Evolutionary conservation across 106 monocot species (phyloP), one percentile per base, ranked within the genome.

Genomic region (Dendrobium chrysotoxum): DNA sequence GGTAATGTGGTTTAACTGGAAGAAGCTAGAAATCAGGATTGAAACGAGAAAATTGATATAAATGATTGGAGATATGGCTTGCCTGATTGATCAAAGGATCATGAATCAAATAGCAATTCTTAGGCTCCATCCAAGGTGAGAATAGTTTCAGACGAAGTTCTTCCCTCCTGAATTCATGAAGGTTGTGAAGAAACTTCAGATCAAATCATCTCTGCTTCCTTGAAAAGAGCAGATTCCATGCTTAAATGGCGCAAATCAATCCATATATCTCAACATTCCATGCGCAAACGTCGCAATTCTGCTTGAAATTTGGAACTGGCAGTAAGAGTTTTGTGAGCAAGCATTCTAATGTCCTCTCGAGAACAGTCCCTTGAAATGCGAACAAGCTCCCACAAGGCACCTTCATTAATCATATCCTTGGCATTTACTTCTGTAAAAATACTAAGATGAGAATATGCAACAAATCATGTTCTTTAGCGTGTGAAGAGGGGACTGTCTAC

Each of bases 381-480:
- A 73, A 99, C 98, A 26, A 99, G 86, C 77, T 99, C 98, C 98
- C 98, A 99, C 64, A 99, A 80, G 46, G 95, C 98, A 76, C 98
- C 98, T 80, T 93, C 92, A 46, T 85, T 71, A 31, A 93, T 90
- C 88, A 96, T 87, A 75, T 96, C 93, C 77, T 91, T 95, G 40
- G 93, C 91, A 85, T 99, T 99, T 75, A 88, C 87, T 83, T 99
- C 98, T 99, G 91, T 64, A 79, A 77, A 61, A 77, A 61, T 45
- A 46, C 79, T 21, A 10, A 11, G 0, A 70, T n/a, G 41, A 72
- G 17, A 58, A 78, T 77, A 26, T 72, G 31, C n/a, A 40, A 28
- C 26, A 6, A 65, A 65, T 17, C 53, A 12, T 54, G 53, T 54
- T 54, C 35, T 53, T 53, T 53, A 11, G 53, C 5, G 53, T 53